Percentiles rank a stretch among this genome's conserved stretches.
phyloP scores from a whole-genome alignment of 352 stramenopile species.

The Phytophthora macrochlamydospora region DNA sequence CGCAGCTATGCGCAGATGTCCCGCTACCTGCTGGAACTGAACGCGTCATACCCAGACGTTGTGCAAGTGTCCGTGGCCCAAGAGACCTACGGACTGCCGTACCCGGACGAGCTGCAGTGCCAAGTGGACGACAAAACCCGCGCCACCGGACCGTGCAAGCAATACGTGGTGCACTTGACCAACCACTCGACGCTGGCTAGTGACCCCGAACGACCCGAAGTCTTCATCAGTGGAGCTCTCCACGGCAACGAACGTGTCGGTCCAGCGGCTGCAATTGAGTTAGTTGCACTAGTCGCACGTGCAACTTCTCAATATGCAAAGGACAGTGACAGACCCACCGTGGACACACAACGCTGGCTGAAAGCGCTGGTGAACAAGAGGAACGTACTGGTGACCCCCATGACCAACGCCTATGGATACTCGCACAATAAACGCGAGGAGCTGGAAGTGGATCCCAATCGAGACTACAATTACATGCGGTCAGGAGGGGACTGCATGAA shows the following conservation, averaged over 20 bases:
- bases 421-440: slow-evolving; percentile 84
- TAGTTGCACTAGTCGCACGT: slow-evolving; percentile 86
- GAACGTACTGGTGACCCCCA: slow-evolving; percentile 86
- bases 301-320: slow-evolving; percentile 50
- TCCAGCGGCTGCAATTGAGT: slow-evolving; percentile 90
- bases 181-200: slow-evolving; percentile 84
- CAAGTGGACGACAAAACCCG: slow-evolving; percentile 50
- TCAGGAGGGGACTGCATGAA: slow-evolving; percentile 90
- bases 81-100: slow-evolving; percentile 82
- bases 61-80: slow-evolving; percentile 83
- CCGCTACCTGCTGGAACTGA: slow-evolving; percentile 66
- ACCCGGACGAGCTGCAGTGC: slow-evolving; percentile 69
- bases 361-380: slow-evolving; percentile 88
- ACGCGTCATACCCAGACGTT: slow-evolving; percentile 76
- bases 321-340: slow-evolving; percentile 22
- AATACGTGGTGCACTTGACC: slow-evolving; percentile 88
- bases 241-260: slow-evolving; percentile 97
- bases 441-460: slow-evolving; percentile 94
- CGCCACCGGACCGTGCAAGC: slow-evolving; percentile 60
- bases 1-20: slow-evolving; percentile 77
- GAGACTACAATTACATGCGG: slow-evolving; percentile 98
- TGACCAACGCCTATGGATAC: slow-evolving; percentile 96
- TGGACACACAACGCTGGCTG: slow-evolving; percentile 72
- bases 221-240: slow-evolving; percentile 96
- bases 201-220: slow-evolving; percentile 86